These are phyloP conservation scores for Lotmaria passim DNA, from an alignment of 208 protist species.

Conservation along the genomic window DNA sequence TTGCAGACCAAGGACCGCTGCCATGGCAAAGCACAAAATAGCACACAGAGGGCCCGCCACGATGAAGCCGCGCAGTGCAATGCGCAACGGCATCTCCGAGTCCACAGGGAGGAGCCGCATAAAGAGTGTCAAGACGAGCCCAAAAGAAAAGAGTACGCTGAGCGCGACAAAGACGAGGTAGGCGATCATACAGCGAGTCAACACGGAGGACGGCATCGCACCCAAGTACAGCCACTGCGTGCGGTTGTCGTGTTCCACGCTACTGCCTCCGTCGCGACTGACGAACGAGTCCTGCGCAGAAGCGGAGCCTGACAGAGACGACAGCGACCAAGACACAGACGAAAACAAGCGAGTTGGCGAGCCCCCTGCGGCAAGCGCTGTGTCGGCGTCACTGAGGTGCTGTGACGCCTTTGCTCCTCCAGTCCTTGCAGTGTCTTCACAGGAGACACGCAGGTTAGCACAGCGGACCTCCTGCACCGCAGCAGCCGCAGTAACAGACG, in stretches of 20 bases:
- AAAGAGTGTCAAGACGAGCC: slow-evolving; percentile 31
- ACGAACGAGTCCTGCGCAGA: not conserved
- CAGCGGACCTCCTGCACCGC: too few species aligned
- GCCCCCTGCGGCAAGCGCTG: too few species aligned
- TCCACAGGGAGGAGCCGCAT: slow-evolving; percentile 29
- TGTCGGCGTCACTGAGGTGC: too few species aligned
- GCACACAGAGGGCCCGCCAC: slow-evolving; percentile 29
- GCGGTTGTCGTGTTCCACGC: not conserved
- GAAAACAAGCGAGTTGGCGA: too few species aligned
- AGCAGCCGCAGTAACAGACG: too few species aligned
- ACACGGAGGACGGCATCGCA: slow-evolving; percentile 7
- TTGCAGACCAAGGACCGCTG: slow-evolving; percentile 33
- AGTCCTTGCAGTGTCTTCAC: too few species aligned
- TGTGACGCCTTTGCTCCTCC: too few species aligned
- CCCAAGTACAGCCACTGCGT: slow-evolving; percentile 18
- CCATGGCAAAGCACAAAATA: slow-evolving; percentile 39
- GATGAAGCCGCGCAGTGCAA: slow-evolving; percentile 16
- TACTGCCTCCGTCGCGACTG: not conserved
- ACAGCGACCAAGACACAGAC: not conserved
- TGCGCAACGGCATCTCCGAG: not conserved
- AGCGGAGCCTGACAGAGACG: not conserved
- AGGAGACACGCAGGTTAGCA: too few species aligned
- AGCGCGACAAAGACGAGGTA: slow-evolving; percentile 45
- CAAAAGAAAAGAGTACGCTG: slow-evolving; percentile 31
- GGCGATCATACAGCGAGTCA: slow-evolving; percentile 45